Percentiles rank a stretch among this genome's conserved stretches.
Conservation (phyloP, 1,139 yeast species). For the Pneumocystis canis region DNA sequence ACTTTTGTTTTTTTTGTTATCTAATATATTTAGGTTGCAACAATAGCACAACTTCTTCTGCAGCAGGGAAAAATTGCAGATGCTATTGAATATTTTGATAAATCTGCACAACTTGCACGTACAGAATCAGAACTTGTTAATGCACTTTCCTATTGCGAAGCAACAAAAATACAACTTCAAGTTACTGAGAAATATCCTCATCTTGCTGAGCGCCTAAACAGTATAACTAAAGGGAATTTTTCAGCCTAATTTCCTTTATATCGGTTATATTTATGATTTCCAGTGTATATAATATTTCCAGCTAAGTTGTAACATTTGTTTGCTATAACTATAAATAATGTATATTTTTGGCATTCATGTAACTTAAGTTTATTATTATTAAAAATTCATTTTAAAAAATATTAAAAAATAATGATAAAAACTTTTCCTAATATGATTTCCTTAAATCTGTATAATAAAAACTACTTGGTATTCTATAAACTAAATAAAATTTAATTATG, state of each 20-base stretch:
- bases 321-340: neutral
- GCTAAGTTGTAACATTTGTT: neutral
- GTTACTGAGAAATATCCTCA: conserved; percentile 1
- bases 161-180: neutral
- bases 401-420: neutral
- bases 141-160: conserved; percentile 77
- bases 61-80: conserved; percentile 71
- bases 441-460: too few relatives aligned
- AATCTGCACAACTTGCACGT: conserved; percentile 69
- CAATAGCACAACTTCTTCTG: conserved; percentile 79
- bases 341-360: neutral
- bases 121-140: conserved; percentile 75
- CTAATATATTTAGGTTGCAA: conserved; percentile 65
- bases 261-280: neutral
- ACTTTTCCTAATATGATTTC: neutral
- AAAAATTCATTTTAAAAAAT: neutral
- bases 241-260: neutral
- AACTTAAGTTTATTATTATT: neutral
- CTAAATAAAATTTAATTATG: too few relatives aligned
- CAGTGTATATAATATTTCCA: neutral
- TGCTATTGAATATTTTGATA: conserved; percentile 69
- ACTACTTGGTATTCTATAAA: too few relatives aligned
- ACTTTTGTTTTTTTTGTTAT: conserved; percentile 56
- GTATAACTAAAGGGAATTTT: neutral
- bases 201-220: neutral